Base-by-base conservation (phyloP, 176 grass and related monocot genomes). In the Carex parvula region DNA sequence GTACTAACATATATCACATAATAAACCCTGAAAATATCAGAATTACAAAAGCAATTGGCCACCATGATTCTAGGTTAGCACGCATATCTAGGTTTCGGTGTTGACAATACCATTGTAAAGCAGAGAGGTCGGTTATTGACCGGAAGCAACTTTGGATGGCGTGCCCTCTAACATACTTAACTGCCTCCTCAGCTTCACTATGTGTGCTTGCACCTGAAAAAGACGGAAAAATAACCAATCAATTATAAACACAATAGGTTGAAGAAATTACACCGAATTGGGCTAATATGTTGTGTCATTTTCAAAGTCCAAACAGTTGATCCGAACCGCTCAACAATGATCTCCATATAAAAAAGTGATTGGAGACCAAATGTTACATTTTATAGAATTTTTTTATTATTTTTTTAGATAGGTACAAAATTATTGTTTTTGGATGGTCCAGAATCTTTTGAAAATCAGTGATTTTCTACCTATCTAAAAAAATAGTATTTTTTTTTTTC, bases 181-280 rank as follows among this genome's bases (percentile, higher is more conserved):
- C 84, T 96, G 97, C 85, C 97, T 91, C 86, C 91, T 94, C 66
- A 99, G 87, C 85, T 99, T 99, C 16, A 89, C 93, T 63, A 99
- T 96, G 83, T 96, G 91, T 29, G 91, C 91, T 50, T 96, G 97
- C 30, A 99, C 97, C 91, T 96, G 78, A 15, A 90, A 41, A 64
- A 82, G 52, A 74, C 57, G 35, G 54, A 68, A 48, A 86, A 2
- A 79, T 29, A 76, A 24, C 48, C 48, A 24, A 72, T 21, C n/a
- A 55, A 59, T 41, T 18, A 84, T 32, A 18, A 85, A 8, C 66
- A 48, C 70, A 85, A 65, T 83, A 87, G 42, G 26, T n/a, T 81
- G 24, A 42, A 1, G 35, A 52, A 7, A 62, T 39, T 80, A 57
- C 13, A 80, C 73, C 6, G 0, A 39, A 39, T 39, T 39, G 37